Evolutionary conservation across 2,329 filamentous ascomycete species (phyloP), one percentile per base, ranked within the genome.

Genomic region (Colletotrichum plurivorum): DNA sequence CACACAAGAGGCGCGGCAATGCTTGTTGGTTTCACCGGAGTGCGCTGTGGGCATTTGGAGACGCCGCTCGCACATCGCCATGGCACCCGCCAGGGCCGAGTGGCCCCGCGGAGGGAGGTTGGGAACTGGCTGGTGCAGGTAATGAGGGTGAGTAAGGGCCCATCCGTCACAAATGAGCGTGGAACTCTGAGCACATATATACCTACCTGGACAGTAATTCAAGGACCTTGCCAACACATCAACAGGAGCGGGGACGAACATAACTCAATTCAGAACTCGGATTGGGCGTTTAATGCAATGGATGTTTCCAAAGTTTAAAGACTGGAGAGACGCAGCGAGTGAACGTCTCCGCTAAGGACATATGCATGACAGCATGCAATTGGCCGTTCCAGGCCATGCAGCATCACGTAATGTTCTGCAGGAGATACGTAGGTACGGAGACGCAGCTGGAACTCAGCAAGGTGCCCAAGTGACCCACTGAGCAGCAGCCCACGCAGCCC

Each of bases 381-480:
- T 67, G 36, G 63, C 43, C 43, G 55, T 69, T 65, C 66, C 67
- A 67, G 43, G 18, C 67, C 49, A 61, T 66, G 66, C 62, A 25
- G 41, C 49, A 20, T 60, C 48, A 69, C 62, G 67, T 69, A 67
- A 69, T 67, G 62, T 61, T 67, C 67, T 69, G 67, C 55, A 61
- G 60, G 27, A 22, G 18, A n/a, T 2, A 49, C 46, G 43, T 46
- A 46, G 31, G 31, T 36, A 36, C 31, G 31, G 9, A 36, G 31
- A 25, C 10, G 31, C 9, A 31, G 7, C 8, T 36, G 31, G 22
- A 25, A 25, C 22, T 25, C 31, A 36, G 31, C 31, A 36, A 36
- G 8, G 31, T 36, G 31, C 31, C 31, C 8, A 36, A 36, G 8
- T 10, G 31, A 36, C 31, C 31, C 31, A 36, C 31, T 36, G 31